Base-by-base conservation (phyloP, 2,329 filamentous ascomycete species). In the Fusarium nematophilum region DNA sequence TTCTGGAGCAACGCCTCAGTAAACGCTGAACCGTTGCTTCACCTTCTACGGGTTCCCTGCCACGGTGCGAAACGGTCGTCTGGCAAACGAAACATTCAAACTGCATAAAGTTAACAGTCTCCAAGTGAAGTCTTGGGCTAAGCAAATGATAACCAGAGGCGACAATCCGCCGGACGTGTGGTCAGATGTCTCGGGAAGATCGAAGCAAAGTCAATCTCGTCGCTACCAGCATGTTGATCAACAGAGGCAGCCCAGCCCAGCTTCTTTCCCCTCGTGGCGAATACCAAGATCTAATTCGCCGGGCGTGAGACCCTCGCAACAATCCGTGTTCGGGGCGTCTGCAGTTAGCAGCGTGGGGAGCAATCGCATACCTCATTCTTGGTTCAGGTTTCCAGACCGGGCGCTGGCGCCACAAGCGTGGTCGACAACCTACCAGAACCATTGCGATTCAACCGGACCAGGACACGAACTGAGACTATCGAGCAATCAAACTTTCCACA, bases 151-250 rank as follows among this genome's bases (percentile, higher is more conserved):
- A 14, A 42, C 25, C 8, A 47, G 9, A 42, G 30, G 17, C 44
- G 14, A 53, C 15, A 43, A 34, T 29, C 11, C 34, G n/a, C 36
- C 34, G 23, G 15, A 6, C 21, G 8, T 15, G 51, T 38, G 48
- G 48, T 44, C 42, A 29, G 44, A 42, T 49, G 51, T 53, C 44
- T 53, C 44, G 44, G 29, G 37, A 53, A 17, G 21, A 27, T 48
- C 26, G 29, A 33, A 21, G 13, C 29, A 40, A 38, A 59, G 17
- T 33, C 26, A 46, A 33, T 33, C 25, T 33, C 17, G 26, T 9
- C 9, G n/a, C 21, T 30, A 23, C 21, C 17, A 3, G 18, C 11
- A 45, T 8, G 25, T 9, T 27, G 13, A 31, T 9, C 26, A 40
- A 27, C 45, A 9, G 15, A 5, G 43, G 25, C 29, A 10, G 11